Evolutionary conservation across 257 asterid species (phyloP).

Genomic region (Nicotiana knightiana): DNA sequence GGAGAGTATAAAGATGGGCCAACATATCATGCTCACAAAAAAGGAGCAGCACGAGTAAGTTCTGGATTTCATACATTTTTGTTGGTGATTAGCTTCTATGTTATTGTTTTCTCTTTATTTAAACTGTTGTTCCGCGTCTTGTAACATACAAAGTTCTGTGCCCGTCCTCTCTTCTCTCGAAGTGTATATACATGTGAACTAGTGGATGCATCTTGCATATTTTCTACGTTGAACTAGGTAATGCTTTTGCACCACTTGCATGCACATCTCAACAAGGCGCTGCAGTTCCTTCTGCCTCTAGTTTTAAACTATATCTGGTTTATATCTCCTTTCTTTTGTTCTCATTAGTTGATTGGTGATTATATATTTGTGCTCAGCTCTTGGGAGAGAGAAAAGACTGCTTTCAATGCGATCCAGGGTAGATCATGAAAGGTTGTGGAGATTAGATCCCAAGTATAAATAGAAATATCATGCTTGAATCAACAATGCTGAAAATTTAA

Average conservation of each 20-base stretch:
- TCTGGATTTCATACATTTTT: neutral
- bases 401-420: neutral
- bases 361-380: neutral
- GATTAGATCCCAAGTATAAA: neutral
- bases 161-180: neutral
- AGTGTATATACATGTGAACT: neutral
- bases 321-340: neutral
- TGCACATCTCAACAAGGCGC: neutral
- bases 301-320: neutral
- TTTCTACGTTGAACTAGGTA: neutral
- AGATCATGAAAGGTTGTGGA: neutral
- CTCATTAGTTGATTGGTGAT: neutral
- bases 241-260: neutral
- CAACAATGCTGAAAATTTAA: neutral
- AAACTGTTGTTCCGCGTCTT: neutral
- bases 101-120: neutral
- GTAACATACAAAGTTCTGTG: neutral
- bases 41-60: slow-evolving; percentile 94
- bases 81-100: neutral
- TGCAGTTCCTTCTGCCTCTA: neutral
- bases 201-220: neutral
- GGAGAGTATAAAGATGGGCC: slow-evolving; percentile 99
- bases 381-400: neutral
- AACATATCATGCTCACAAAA: slow-evolving; percentile 89
- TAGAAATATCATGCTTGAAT: neutral